These are phyloP conservation scores for Carex sylvatica DNA, from an alignment of 202 grass and related monocot genomes.

Conservation along the genomic window DNA sequence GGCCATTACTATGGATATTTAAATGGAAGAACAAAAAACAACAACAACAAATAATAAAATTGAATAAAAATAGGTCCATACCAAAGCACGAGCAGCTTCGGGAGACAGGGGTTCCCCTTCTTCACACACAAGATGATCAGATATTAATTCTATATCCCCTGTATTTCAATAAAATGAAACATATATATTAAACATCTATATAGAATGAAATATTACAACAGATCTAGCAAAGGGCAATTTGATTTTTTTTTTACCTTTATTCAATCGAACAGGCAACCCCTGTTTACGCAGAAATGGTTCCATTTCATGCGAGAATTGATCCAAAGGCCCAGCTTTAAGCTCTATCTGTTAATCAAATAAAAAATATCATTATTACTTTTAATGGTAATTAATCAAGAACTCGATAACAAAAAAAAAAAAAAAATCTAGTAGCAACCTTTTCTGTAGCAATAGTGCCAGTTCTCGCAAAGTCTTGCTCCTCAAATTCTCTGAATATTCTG, in stretches of 20 bases:
- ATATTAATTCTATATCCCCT: conserved; percentile 83
- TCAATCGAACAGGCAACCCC: conserved; percentile 75
- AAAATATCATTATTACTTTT: neutral
- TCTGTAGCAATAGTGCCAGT: conserved; percentile 62
- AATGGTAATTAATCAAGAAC: neutral
- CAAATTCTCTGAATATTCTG: conserved; percentile 72
- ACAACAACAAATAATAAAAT: neutral
- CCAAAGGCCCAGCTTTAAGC: conserved; percentile 82
- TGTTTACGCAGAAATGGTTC: conserved; percentile 84
- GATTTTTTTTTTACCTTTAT: conserved; percentile 52
- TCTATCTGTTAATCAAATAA: conserved; percentile 47
- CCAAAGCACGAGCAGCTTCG: conserved; percentile 76
- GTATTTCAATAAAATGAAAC: conserved; percentile 15
- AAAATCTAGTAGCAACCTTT: conserved; percentile 35
- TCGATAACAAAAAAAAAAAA: neutral
- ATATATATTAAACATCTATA: neutral
- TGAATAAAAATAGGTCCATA: conserved; percentile 31
- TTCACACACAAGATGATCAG: conserved; percentile 83
- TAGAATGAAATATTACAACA: neutral
- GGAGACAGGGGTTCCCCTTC: conserved; percentile 77
- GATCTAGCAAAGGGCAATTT: neutral
- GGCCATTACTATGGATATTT: neutral
- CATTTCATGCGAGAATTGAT: conserved; percentile 95
- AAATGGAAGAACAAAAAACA: neutral
- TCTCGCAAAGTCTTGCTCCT: conserved; percentile 83